Percentiles rank a stretch among this genome's conserved stretches.
Conservation (phyloP, 2,329 filamentous ascomycete genomes). For the Pezicula rhizophila region DNA sequence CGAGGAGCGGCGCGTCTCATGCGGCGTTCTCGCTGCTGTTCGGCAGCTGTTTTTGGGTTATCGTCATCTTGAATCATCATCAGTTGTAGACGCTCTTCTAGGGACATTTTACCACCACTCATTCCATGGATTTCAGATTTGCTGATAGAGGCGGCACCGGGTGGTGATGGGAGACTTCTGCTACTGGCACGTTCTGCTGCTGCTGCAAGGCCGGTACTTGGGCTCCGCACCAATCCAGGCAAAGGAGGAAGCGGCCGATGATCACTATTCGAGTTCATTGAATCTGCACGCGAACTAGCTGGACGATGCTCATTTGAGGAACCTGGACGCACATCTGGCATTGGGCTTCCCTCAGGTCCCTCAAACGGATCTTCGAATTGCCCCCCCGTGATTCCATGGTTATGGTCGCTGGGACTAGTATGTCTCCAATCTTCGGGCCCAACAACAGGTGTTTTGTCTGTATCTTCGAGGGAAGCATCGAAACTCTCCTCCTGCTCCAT, state of each 20-base stretch:
- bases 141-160: slow-evolving; percentile 57
- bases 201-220: slow-evolving; percentile 56
- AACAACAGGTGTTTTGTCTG: slow-evolving; percentile 96
- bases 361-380: slow-evolving; percentile 59
- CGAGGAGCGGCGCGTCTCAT: slow-evolving; percentile 56
- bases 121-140: slow-evolving; percentile 77
- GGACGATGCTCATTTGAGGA: slow-evolving; percentile 36
- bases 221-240: slow-evolving; percentile 55
- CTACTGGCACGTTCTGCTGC: slow-evolving; percentile 67
- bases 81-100: slow-evolving; percentile 78
- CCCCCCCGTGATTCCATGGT: slow-evolving; percentile 18
- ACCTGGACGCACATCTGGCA: slow-evolving; percentile 41
- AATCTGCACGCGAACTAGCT: slow-evolving; percentile 60
- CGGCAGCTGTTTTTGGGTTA: slow-evolving; percentile 50
- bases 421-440: slow-evolving; percentile 93
- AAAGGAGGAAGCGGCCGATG: slow-evolving; percentile 82
- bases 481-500: slow-evolving; percentile 75
- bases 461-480: slow-evolving; percentile 90
- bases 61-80: slow-evolving; percentile 78
- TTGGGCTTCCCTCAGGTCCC: slow-evolving; percentile 56
- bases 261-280: slow-evolving; percentile 71
- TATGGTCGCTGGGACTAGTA: slow-evolving; percentile 43
- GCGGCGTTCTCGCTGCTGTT: slow-evolving; percentile 62
- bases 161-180: slow-evolving; percentile 67
- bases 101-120: slow-evolving; percentile 67